Evolutionary conservation across 1,139 yeast genomes (phyloP), one percentile per base, ranked within the genome.

Genomic region (Meyerozyma athensensis): DNA sequence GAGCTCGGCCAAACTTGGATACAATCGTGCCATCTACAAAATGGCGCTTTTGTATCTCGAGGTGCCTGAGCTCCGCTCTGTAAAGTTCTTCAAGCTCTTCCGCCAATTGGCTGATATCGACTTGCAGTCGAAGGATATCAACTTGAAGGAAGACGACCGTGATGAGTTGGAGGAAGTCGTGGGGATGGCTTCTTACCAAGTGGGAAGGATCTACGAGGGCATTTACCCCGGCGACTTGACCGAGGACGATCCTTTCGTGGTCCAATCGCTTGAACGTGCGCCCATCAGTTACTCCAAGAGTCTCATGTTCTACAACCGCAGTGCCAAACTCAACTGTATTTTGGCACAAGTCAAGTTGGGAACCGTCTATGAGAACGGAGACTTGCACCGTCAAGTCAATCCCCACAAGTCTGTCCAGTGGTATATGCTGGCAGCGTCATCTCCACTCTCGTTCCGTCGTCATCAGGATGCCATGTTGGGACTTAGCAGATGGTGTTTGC

Each of bases 401-500:
- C 77, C 95, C 12, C 72, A 72, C 48, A 80, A 83, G 52, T 82
- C 95, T 4, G 78, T 92, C 40, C 92, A 89, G 36, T 92, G 97
- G 97, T 92, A 86, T 61, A 71, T 83, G 41, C 77, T 81, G 48
- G 92, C 95, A 1, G 89, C 95, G 0, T 72, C 63, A 12, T 65
- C 72, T n/a, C 70, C 72, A 12, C 53, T 68, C 30, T 56, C 62
- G 19, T 66, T 73, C 45, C 72, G 71, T 39, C 85, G 90, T 33
- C 92, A 87, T 52, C 81, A 94, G 0, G 86, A 86, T 52, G 92
- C 96, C 6, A 90, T 90, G 72, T 68, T 90, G 53, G 96, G 96
- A 0, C 68, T 92, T 40, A 78, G 89, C 43, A 90, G 97, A 34
- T 92, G 98, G 97, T 86, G 84, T 53, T 68, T 92, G 45, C 79